These are phyloP conservation scores for Gracilaria caudata DNA, from an alignment of 23 red algal species.

Conservation along the genomic window DNA sequence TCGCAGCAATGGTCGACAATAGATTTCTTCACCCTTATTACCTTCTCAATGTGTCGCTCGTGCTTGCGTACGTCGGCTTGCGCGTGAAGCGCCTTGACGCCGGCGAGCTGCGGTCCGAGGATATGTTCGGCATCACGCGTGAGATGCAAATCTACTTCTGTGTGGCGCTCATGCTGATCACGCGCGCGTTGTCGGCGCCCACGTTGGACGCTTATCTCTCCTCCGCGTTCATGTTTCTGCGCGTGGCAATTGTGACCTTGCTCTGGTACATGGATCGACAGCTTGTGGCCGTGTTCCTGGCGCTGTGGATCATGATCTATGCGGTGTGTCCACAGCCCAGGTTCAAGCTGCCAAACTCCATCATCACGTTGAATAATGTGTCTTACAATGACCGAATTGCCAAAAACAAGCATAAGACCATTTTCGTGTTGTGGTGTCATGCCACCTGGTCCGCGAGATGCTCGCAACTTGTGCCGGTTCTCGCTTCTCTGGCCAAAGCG, in stretches of 20 bases:
- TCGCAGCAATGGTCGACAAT: not conserved
- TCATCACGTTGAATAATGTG: conserved; percentile 52
- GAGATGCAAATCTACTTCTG: conserved; percentile 78
- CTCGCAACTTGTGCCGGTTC: conserved; percentile 75
- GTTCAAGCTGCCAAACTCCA: conserved; percentile 31
- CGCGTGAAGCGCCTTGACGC: conserved; percentile 64
- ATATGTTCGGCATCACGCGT: conserved; percentile 75
- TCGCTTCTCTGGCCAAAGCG: conserved; percentile 52
- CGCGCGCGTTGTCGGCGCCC: conserved; percentile 60
- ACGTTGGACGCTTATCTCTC: conserved; percentile 66
- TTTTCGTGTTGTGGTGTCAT: conserved; percentile 73
- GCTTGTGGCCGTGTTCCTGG: conserved; percentile 43
- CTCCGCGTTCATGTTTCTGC: conserved; percentile 69
- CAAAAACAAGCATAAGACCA: conserved; percentile 49
- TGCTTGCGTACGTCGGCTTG: conserved; percentile 56
- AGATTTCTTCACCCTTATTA: conserved; percentile 76
- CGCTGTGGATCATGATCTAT: conserved; percentile 56
- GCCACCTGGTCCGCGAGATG: conserved; percentile 84
- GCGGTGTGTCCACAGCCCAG: conserved; percentile 72
- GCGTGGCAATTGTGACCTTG: conserved; percentile 47
- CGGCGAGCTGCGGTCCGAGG: conserved; percentile 21
- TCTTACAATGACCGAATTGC: conserved; percentile 67
- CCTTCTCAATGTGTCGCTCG: conserved; percentile 54
- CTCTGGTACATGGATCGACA: conserved; percentile 57
- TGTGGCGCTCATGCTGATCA: conserved; percentile 46